phyloP scores from a whole-genome alignment of 2,329 filamentous ascomycete species.

The Cladosporium cucumerinum region DNA sequence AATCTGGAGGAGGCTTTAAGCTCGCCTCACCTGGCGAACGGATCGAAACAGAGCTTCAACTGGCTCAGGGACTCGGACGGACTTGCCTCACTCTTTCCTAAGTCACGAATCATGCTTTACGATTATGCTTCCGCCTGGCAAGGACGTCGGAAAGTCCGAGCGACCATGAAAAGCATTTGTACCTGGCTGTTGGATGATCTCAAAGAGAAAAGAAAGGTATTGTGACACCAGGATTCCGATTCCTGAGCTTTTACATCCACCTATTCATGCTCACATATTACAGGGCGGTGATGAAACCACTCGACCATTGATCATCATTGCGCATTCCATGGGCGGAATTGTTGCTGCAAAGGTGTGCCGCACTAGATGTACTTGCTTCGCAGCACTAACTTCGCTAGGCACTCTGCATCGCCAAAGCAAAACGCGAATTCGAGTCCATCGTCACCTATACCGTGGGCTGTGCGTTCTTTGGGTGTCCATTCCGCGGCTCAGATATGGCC shows the following conservation, averaged over 20 bases:
- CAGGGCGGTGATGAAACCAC: not conserved
- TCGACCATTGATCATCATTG: not conserved
- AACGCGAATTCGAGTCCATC: conserved; percentile 9
- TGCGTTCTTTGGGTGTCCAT: conserved; percentile 16
- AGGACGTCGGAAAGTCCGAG: not conserved
- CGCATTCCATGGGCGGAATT: not conserved
- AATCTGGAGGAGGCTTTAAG: too few species aligned
- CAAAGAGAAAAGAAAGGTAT: not conserved
- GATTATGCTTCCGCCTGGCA: conserved; percentile 15
- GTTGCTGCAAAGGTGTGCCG: not conserved
- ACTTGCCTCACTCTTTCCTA: not conserved
- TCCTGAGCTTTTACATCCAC: too few species aligned
- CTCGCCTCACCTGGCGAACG: too few species aligned
- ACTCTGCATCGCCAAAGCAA: conserved; percentile 5
- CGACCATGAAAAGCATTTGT: not conserved
- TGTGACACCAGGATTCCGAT: too few species aligned
- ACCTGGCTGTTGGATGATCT: not conserved
- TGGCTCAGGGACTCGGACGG: conserved; percentile 19
- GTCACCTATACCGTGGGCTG: conserved; percentile 15
- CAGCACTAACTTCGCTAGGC: not conserved
- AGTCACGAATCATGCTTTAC: conserved; percentile 12
- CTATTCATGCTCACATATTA: too few species aligned
- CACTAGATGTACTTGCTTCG: too few species aligned
- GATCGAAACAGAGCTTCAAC: not conserved
- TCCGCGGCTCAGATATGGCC: not conserved